Evolutionary conservation across 441 rosid genomes (phyloP).

Genomic region (Rhodomyrtus psidioides): DNA sequence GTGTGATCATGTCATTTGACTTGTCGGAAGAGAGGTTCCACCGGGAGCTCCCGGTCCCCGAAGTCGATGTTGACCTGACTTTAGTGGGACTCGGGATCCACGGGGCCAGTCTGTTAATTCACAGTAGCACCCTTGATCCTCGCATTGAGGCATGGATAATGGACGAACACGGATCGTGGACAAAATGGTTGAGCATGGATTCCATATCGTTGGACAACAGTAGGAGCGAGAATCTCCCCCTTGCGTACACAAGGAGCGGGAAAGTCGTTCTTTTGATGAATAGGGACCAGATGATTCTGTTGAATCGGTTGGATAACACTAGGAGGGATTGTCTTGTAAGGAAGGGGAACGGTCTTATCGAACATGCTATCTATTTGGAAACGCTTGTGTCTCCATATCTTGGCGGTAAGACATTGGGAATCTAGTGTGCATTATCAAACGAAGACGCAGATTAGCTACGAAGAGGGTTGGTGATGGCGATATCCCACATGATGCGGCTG

Average conservation of each 20-base stretch:
- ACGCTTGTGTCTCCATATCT: not conserved
- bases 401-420: not conserved
- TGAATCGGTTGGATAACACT: not conserved
- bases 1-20: not conserved
- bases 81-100: not conserved
- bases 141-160: not conserved
- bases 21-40: not conserved
- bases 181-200: not conserved
- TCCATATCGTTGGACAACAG: not conserved
- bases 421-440: not conserved
- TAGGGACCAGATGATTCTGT: not conserved
- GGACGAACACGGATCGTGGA: not conserved
- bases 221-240: not conserved
- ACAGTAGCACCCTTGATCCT: fast-evolving
- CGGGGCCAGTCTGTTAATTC: not conserved
- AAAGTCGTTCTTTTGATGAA: not conserved
- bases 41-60: not conserved
- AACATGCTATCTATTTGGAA: not conserved
- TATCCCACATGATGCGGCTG: too few species aligned
- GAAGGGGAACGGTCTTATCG: fast-evolving
- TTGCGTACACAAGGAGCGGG: not conserved
- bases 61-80: not conserved
- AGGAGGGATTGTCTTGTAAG: not conserved
- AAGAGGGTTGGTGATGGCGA: too few species aligned
- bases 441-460: too few species aligned